Percentiles rank a stretch among this genome's conserved stretches.
phyloP scores from a whole-genome alignment of 441 rosid genomes.

The Lepidium campestre region DNA sequence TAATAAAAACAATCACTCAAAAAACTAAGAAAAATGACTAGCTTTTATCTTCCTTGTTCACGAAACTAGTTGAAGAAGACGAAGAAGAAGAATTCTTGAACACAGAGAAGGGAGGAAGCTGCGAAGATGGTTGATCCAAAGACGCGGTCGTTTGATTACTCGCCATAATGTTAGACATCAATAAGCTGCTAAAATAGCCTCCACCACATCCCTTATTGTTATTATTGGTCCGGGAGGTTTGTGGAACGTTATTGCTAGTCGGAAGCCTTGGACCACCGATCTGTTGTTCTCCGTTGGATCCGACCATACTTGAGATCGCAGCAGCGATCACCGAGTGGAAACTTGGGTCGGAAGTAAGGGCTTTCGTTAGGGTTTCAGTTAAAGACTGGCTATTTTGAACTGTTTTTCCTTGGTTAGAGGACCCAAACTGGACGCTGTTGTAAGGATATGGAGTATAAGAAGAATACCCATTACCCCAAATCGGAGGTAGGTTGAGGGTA shows the following conservation, averaged over 20 bases:
- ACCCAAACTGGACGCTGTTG: conserved; percentile 31
- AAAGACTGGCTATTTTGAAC: conserved; percentile 35
- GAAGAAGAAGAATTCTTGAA: conserved; percentile 33
- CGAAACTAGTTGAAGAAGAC: conserved; percentile 28
- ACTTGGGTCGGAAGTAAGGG: conserved; percentile 61
- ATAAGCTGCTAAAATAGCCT: conserved; percentile 41
- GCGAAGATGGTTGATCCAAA: conserved; percentile 24
- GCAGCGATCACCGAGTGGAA: conserved; percentile 61
- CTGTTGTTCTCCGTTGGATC: conserved; percentile 28
- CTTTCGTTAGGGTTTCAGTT: conserved; percentile 64
- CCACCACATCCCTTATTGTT: conserved; percentile 44
- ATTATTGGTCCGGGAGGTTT: conserved; percentile 7
- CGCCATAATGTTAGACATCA: conserved; percentile 34
- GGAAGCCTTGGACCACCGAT: conserved; percentile 11
- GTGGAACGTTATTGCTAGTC: conserved; percentile 11
- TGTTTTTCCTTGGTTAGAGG: conserved; percentile 18
- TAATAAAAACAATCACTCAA: conserved; percentile 19
- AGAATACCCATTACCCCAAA: conserved; percentile 47
- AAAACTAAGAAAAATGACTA: conserved; percentile 28
- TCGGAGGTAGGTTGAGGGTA: conserved; percentile 30
- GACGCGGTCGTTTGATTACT: conserved; percentile 32
- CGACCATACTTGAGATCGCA: conserved; percentile 60
- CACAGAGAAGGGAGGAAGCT: conserved; percentile 39
- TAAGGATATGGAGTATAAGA: conserved; percentile 26
- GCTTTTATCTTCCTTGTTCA: conserved; percentile 38